Evolutionary conservation across 352 stramenopile genomes (phyloP).

Genomic region (Globisporangium irregulare): DNA sequence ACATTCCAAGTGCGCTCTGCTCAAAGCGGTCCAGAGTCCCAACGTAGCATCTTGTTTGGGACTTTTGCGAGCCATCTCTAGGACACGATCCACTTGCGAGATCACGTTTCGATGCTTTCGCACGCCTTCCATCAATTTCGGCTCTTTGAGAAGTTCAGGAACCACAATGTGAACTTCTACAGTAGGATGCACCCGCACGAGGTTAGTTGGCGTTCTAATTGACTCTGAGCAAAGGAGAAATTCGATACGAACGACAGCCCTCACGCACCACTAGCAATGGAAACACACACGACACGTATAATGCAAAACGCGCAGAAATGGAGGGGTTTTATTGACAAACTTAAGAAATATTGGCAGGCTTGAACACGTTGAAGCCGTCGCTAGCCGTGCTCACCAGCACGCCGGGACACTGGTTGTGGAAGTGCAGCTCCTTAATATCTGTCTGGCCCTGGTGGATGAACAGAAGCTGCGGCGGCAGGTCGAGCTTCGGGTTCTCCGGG

Average conservation of each 20-base stretch:
- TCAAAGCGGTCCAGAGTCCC: neutral
- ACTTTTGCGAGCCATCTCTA: too few species aligned
- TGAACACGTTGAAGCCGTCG: constrained; percentile 98
- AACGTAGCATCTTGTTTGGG: neutral
- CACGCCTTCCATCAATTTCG: too few species aligned
- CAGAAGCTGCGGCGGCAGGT: constrained; percentile 97
- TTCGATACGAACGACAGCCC: too few species aligned
- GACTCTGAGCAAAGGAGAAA: too few species aligned
- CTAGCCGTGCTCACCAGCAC: constrained; percentile 95
- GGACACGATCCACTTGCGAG: too few species aligned
- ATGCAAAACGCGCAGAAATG: neutral
- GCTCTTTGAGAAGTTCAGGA: too few species aligned
- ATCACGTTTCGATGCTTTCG: too few species aligned
- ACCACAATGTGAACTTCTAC: too few species aligned
- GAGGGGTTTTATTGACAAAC: neutral
- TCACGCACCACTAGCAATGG: neutral
- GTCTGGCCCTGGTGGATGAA: constrained; percentile 99
- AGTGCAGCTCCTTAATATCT: constrained; percentile 99
- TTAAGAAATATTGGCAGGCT: constrained; percentile 94
- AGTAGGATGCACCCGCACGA: too few species aligned
- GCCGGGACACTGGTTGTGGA: constrained; percentile 98
- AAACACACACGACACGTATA: neutral
- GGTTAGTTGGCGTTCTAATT: too few species aligned
- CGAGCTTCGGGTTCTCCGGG: constrained; percentile 58
- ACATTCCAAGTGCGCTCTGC: neutral